These are phyloP conservation scores for Magnaporthales sp. DNA, from an alignment of 2,329 filamentous ascomycete genomes.

Conservation along the genomic window DNA sequence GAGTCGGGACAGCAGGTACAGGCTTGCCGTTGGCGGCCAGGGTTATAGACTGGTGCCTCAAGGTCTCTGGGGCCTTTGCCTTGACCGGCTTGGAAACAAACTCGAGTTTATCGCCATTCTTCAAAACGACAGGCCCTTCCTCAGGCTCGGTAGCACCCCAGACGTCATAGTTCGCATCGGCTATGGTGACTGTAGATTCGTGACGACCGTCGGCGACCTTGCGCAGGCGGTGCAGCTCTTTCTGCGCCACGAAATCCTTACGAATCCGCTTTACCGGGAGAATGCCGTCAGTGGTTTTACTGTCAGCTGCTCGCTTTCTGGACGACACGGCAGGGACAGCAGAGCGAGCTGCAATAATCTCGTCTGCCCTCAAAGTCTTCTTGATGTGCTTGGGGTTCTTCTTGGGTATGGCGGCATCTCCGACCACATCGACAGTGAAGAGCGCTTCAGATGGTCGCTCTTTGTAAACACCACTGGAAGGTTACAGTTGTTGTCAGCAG, in stretches of 20 bases:
- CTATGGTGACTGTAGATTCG: constrained; percentile 41
- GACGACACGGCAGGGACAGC: constrained; percentile 69
- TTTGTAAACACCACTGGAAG: constrained; percentile 65
- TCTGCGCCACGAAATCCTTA: constrained; percentile 72
- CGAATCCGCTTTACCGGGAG: constrained; percentile 67
- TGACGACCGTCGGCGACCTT: constrained; percentile 69
- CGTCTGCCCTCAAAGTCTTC: constrained; percentile 80
- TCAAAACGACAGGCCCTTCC: constrained; percentile 4
- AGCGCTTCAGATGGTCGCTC: constrained; percentile 79
- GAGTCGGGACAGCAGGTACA: constrained; percentile 69
- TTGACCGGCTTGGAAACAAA: constrained; percentile 60
- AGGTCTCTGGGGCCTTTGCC: constrained; percentile 63
- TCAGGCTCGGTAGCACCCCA: constrained; percentile 46
- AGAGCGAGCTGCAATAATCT: constrained; percentile 82
- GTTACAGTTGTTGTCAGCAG: constrained; percentile 8
- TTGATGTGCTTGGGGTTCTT: constrained; percentile 48
- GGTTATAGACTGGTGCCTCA: constrained; percentile 71
- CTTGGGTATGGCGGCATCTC: constrained; percentile 56
- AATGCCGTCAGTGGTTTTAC: constrained; percentile 62
- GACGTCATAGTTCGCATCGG: constrained; percentile 66
- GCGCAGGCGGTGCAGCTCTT: constrained; percentile 72
- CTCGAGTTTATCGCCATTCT: constrained; percentile 35
- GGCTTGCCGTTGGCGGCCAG: constrained; percentile 74
- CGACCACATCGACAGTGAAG: constrained; percentile 72
- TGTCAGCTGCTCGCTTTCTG: constrained; percentile 63